Base-by-base conservation (phyloP, 2,329 filamentous ascomycete genomes). In the Phaeoacremonium minimum region DNA sequence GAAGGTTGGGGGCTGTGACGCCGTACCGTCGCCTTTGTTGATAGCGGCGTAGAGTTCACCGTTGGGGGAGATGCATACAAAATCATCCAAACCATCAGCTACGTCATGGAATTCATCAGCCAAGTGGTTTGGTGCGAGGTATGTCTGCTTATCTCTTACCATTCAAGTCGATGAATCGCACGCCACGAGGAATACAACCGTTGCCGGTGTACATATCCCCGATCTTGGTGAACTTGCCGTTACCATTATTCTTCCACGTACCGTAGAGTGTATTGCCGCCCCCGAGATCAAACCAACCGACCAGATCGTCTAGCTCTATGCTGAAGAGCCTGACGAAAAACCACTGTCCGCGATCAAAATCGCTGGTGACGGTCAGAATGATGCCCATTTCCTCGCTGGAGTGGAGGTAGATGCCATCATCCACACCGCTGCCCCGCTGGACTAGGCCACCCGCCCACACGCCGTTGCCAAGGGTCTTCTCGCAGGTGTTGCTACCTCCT, bases 341-440 rank as follows among this genome's bases (percentile, higher is more conserved):
- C 42, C 44, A 51, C 35, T 51, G 51, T 18, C 48, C 37, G 7
- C 47, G 37, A 22, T 55, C 49, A 15, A 35, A 53, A 0, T 41
- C 42, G 30, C 46, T 49, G 0, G 42, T 35, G 3, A 53, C 32
- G 4, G 41, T 44, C 9, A 42, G 28, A 9, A 48, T 30, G 16
- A 43, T 42, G 15, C 44, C 44, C 35, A 31, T 46, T 6, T 31
- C 35, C 16, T 45, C 11, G 22, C 39, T 43, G 4, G 38, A 37
- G 37, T 59, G 57, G 11, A 39, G 16, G 34, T 60, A 61, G 1
- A 44, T 48, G 7, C 51, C 50, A 37, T 60, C 53, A 9, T 57
- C 46, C 11, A 42, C 15, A 11, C 57, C 55, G 18, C 42, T 48
- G 9, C 55, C 53, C 5, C 29, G 35, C 31, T 59, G 56, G 4